Evolutionary conservation across 805 yeast species (phyloP).

Genomic region (Candida berthetii): DNA sequence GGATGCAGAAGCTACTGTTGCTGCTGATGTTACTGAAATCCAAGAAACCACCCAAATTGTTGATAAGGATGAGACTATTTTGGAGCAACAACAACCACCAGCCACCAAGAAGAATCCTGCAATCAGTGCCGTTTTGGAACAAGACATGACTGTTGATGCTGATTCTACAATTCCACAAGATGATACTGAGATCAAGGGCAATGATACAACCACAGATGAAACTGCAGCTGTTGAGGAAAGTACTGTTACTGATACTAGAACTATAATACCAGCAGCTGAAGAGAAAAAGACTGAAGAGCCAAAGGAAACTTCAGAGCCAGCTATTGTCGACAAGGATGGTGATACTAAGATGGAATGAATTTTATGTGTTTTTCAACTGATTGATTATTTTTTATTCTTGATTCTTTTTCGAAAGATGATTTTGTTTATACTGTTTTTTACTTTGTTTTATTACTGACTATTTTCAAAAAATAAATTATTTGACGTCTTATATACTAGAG

Average conservation of each 20-base stretch:
- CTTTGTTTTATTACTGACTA: background rate
- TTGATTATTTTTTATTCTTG: background rate
- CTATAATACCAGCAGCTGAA: conserved; percentile 10
- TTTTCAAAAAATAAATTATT: background rate
- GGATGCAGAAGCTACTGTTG: conserved; percentile 10
- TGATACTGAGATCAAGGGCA: conserved; percentile 35
- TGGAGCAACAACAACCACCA: conserved; percentile 4
- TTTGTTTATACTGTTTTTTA: background rate
- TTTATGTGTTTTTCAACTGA: background rate
- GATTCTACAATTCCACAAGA: conserved; percentile 46
- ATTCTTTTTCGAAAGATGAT: background rate
- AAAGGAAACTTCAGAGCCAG: background rate
- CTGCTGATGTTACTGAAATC: conserved; percentile 1
- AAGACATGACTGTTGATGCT: conserved; percentile 33
- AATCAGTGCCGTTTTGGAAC: conserved; percentile 16
- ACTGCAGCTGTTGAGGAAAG: conserved; percentile 30
- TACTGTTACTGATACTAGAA: conserved; percentile 9
- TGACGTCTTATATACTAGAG: too few species aligned
- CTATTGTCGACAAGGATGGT: conserved; percentile 23
- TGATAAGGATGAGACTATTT: conserved; percentile 14
- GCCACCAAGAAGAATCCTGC: conserved; percentile 16
- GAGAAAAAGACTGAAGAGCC: conserved; percentile 1
- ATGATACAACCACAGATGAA: conserved; percentile 37
- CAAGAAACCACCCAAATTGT: conserved; percentile 14
- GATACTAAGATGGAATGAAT: conserved; percentile 22